Evolutionary conservation across 1,284 basidiomycete genomes (phyloP).

Genomic region (Trametes sp.): DNA sequence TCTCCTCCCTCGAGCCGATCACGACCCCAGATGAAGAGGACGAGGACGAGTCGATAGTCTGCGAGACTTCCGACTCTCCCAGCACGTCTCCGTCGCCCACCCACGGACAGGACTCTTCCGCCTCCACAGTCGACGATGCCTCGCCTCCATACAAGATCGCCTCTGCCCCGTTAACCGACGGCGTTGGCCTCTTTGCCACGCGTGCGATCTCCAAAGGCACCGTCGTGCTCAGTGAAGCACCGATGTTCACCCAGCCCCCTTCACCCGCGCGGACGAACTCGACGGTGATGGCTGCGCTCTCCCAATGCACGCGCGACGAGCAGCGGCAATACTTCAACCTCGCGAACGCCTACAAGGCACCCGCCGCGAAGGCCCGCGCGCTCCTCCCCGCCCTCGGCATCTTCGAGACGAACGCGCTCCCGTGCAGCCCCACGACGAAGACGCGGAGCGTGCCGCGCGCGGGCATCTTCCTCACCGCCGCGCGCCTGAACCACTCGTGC

Average conservation of each 20-base stretch:
- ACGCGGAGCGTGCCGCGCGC: not conserved
- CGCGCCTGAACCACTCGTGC: constrained; percentile 39
- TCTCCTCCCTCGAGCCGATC: constrained; percentile 28
- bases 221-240: constrained; percentile 35
- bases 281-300: constrained; percentile 30
- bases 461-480: constrained; percentile 36
- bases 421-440: constrained; percentile 32
- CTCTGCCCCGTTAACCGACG: constrained; percentile 29
- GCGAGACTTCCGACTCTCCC: constrained; percentile 12
- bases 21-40: constrained; percentile 27
- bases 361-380: constrained; percentile 10
- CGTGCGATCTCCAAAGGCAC: constrained; percentile 31
- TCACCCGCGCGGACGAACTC: constrained; percentile 30
- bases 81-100: constrained; percentile 11
- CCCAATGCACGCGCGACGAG: constrained; percentile 33
- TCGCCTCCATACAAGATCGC: constrained; percentile 25
- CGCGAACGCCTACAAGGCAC: constrained; percentile 29
- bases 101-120: constrained; percentile 20
- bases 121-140: constrained; percentile 18
- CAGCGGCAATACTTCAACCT: constrained; percentile 36
- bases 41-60: constrained; percentile 14
- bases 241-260: constrained; percentile 34
- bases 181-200: constrained; percentile 37
- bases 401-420: constrained; percentile 38
- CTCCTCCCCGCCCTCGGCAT: constrained; percentile 35